A percentile compares a stretch with the other conserved stretches of the same genome.
These are phyloP conservation scores for Talaromyces funiculosus DNA, from an alignment of 2,329 filamentous ascomycete genomes.

Conservation along the genomic window DNA sequence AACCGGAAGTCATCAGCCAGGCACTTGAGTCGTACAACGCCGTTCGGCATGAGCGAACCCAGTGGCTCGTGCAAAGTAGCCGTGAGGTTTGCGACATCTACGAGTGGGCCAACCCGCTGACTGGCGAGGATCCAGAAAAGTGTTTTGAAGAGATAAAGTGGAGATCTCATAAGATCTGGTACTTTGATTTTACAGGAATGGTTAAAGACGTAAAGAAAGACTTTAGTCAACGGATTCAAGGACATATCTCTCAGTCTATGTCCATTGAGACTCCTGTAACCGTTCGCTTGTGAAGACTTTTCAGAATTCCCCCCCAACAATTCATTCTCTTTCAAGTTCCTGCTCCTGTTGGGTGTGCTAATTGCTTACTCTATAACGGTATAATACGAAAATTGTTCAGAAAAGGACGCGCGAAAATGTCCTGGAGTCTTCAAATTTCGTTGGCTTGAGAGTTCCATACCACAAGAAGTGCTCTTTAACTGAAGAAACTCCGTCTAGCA, in stretches of 20 bases:
- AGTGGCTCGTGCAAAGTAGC: constrained; percentile 49
- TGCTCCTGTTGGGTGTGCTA: neutral
- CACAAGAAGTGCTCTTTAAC: neutral
- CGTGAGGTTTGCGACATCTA: constrained; percentile 35
- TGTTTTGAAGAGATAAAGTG: constrained; percentile 20
- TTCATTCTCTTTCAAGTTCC: neutral
- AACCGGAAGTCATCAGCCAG: constrained; percentile 10
- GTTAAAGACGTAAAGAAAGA: neutral
- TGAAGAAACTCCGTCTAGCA: neutral
- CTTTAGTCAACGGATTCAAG: neutral
- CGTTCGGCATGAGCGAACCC: constrained; percentile 45
- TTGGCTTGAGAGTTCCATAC: too few relatives aligned
- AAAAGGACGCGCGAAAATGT: neutral
- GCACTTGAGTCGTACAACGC: constrained; percentile 50
- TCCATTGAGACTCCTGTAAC: neutral
- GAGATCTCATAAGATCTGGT: constrained; percentile 30
- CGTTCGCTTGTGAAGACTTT: neutral
- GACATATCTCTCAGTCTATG: neutral
- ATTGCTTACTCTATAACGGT: neutral
- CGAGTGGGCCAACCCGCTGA: constrained; percentile 23
- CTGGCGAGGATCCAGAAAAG: constrained; percentile 23
- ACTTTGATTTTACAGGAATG: constrained; percentile 31
- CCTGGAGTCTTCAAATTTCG: neutral
- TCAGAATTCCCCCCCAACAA: neutral
- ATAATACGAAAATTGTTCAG: neutral